phyloP scores from a whole-genome alignment of 2,329 filamentous ascomycete genomes.

The Penicillium olsonii region DNA sequence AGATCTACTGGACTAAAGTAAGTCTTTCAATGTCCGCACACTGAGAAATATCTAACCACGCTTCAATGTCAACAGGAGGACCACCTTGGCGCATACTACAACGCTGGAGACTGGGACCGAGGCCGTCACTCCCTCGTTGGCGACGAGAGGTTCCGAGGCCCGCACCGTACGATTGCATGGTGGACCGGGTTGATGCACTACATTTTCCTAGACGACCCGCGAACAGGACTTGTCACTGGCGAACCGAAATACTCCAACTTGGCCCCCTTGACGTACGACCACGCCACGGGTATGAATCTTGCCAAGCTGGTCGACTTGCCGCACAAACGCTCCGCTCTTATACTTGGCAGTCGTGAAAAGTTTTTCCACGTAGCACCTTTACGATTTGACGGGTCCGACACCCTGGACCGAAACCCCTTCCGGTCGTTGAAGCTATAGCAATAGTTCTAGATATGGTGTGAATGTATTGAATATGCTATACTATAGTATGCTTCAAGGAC shows the following conservation, averaged over 20 bases:
- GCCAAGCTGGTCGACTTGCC: constrained; percentile 4
- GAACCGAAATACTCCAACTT: constrained; percentile 10
- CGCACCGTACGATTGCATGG: constrained; percentile 8
- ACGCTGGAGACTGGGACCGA: constrained; percentile 10
- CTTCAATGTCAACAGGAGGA: constrained; percentile 1
- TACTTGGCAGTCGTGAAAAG: constrained; percentile 8
- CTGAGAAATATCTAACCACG: background rate
- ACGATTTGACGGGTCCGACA: constrained; percentile 4
- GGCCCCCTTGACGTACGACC: constrained; percentile 6
- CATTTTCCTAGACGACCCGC: constrained; percentile 6
- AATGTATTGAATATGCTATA: too few species aligned
- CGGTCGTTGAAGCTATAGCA: constrained; percentile 1
- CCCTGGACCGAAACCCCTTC: constrained; percentile 7
- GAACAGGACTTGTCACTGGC: constrained; percentile 4
- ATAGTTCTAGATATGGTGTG: background rate
- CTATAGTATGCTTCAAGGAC: too few species aligned
- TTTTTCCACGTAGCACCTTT: constrained; percentile 7
- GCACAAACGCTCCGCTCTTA: constrained; percentile 7
- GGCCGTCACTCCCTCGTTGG: constrained; percentile 7
- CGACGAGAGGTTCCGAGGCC: constrained; percentile 4
- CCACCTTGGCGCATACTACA: constrained; percentile 9
- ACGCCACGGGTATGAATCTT: constrained; percentile 8
- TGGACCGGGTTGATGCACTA: constrained; percentile 9
- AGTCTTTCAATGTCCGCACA: constrained; percentile 4
- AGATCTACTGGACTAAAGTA: constrained; percentile 74